Evolutionary conservation across 192 early-diverging fungal genomes (phyloP).

Genomic region (Gonapodya prolifera): DNA sequence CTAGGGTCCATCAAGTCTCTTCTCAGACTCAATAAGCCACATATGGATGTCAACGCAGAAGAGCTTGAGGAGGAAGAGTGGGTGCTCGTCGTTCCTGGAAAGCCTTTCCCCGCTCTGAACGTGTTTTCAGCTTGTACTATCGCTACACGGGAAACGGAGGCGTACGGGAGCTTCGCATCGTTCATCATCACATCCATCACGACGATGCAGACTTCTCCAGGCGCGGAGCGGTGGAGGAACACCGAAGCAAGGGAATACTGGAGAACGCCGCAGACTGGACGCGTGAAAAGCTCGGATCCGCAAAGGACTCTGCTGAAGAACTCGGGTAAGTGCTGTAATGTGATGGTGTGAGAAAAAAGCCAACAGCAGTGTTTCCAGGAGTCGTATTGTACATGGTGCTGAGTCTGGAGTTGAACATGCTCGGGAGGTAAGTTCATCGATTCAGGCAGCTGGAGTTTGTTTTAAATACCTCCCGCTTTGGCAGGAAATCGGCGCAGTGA

Average conservation of each 20-base stretch:
- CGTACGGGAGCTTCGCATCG: no score
- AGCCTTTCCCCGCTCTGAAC: no score
- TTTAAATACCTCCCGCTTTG: not conserved
- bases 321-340: not conserved
- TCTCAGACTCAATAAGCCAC: no score
- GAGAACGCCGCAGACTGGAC: not conserved
- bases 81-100: no score
- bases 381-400: not conserved
- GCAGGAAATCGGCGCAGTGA: not conserved
- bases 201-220: no score
- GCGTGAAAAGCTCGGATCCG: not conserved
- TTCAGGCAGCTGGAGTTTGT: not conserved
- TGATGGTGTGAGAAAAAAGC: not conserved
- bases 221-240: no score
- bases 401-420: not conserved
- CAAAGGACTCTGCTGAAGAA: not conserved
- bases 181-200: no score
- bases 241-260: not conserved
- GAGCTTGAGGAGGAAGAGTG: no score
- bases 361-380: not conserved
- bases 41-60: no score
- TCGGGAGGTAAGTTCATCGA: not conserved
- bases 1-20: no score
- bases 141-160: no score
- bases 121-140: no score